phyloP scores from a whole-genome alignment of 1,284 basidiomycete genomes.

The Boletus smithii region DNA sequence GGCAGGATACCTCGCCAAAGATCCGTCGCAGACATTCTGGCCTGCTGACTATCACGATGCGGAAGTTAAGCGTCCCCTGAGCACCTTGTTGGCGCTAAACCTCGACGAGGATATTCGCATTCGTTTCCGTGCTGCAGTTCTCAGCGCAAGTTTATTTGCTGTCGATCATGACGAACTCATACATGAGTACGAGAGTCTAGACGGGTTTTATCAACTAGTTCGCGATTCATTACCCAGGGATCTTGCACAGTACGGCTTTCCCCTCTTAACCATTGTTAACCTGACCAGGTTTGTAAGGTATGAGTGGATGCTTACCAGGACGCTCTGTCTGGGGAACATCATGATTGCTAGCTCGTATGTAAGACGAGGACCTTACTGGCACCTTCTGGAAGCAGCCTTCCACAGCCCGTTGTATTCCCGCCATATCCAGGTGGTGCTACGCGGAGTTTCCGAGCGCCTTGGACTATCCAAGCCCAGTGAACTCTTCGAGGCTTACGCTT shows the following conservation, averaged over 20 bases:
- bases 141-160: conserved; percentile 60
- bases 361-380: conserved; percentile 85
- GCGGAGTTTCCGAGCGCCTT: conserved; percentile 61
- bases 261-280: neutral
- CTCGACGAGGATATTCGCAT: conserved; percentile 82
- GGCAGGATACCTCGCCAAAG: conserved; percentile 58
- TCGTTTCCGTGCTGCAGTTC: conserved; percentile 71
- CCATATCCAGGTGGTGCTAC: conserved; percentile 67
- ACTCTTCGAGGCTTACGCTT: conserved; percentile 78
- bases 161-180: conserved; percentile 27
- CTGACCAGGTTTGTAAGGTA: conserved; percentile 42
- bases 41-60: conserved; percentile 30
- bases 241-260: conserved; percentile 44
- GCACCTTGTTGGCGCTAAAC: conserved; percentile 51
- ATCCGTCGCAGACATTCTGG: conserved; percentile 59
- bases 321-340: conserved; percentile 79
- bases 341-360: conserved; percentile 79
- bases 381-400: conserved; percentile 73
- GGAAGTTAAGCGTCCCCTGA: conserved; percentile 41
- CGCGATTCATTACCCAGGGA: conserved; percentile 42
- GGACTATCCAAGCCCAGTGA: conserved; percentile 63
- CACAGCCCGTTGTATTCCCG: conserved; percentile 45
- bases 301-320: conserved; percentile 77
- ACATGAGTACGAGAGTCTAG: conserved; percentile 24
- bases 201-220: conserved; percentile 43